Evolutionary conservation across 768 basidiomycete species (phyloP).

Genomic region (Lenzites betulinus): DNA sequence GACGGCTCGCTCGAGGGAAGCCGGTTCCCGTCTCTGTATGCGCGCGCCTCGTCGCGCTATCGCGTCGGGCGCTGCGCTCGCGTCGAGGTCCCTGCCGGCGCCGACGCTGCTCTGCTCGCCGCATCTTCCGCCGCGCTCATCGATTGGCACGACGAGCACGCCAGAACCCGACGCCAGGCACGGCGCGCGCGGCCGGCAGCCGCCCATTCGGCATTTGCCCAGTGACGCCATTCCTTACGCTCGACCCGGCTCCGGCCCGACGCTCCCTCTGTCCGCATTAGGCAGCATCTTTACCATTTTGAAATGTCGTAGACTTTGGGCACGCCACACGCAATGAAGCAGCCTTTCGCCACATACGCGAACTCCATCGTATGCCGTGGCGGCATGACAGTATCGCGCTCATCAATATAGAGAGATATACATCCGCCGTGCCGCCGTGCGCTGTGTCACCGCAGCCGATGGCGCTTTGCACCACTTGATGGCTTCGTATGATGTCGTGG

Average conservation of each 20-base stretch:
- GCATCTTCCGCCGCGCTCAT: neutral
- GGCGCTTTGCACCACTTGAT: too few species aligned
- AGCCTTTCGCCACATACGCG: neutral
- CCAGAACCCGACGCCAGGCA: slow-evolving; percentile 1
- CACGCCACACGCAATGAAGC: neutral
- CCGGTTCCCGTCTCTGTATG: neutral
- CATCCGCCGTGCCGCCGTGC: too few species aligned
- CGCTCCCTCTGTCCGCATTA: neutral
- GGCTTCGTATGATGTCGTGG: too few species aligned
- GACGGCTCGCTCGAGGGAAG: slow-evolving; percentile 2
- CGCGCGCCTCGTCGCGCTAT: neutral
- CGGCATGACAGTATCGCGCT: too few species aligned
- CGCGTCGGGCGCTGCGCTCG: slow-evolving; percentile 2
- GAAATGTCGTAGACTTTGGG: neutral
- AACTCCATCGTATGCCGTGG: neutral
- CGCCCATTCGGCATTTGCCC: neutral
- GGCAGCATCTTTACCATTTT: slow-evolving; percentile 8
- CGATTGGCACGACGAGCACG: slow-evolving; percentile 1
- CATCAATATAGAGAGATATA: too few species aligned
- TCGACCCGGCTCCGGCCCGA: slow-evolving; percentile 8
- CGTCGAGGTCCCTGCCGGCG: neutral
- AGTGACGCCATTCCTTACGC: slow-evolving; percentile 18
- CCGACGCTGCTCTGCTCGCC: neutral
- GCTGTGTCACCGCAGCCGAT: too few species aligned
- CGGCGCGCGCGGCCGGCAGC: slow-evolving; percentile 2